phyloP scores from a whole-genome alignment of 176 grass and related monocot species.

The Oryza officinalis region DNA sequence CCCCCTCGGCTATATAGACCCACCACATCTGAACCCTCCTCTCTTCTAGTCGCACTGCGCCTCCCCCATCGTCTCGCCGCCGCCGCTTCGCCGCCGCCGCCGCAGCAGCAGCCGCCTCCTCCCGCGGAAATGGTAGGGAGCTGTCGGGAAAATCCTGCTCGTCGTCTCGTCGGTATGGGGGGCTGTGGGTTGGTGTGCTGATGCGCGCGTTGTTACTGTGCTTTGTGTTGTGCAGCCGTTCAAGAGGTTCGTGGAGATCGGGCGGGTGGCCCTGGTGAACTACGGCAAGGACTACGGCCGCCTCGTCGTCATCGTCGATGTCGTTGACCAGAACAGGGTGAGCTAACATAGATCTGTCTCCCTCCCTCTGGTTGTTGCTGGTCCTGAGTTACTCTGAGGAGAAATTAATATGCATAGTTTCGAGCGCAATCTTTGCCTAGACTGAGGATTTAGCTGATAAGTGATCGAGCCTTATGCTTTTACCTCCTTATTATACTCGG shows the following conservation, averaged over 20 bases:
- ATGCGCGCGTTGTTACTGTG: neutral
- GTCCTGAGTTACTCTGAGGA: neutral
- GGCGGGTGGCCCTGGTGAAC: constrained; percentile 79
- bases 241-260: constrained; percentile 94
- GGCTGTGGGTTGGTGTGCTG: neutral
- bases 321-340: constrained; percentile 84
- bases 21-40: constrained; percentile 17
- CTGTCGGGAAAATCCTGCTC: neutral
- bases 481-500: neutral
- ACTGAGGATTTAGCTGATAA: neutral
- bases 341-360: neutral
- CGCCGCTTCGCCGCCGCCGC: constrained; percentile 5
- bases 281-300: constrained; percentile 88
- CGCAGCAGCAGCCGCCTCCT: neutral
- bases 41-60: neutral
- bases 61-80: neutral
- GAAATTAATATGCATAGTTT: neutral
- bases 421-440: neutral
- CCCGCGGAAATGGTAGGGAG: constrained; percentile 55
- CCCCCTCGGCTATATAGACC: constrained; percentile 15
- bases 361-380: neutral
- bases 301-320: constrained; percentile 88
- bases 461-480: neutral
- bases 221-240: constrained; percentile 45
- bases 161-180: neutral